Evolutionary conservation across 805 yeast genomes (phyloP), one percentile per base, ranked within the genome.

Genomic region (Blastobotrys peoriensis): DNA sequence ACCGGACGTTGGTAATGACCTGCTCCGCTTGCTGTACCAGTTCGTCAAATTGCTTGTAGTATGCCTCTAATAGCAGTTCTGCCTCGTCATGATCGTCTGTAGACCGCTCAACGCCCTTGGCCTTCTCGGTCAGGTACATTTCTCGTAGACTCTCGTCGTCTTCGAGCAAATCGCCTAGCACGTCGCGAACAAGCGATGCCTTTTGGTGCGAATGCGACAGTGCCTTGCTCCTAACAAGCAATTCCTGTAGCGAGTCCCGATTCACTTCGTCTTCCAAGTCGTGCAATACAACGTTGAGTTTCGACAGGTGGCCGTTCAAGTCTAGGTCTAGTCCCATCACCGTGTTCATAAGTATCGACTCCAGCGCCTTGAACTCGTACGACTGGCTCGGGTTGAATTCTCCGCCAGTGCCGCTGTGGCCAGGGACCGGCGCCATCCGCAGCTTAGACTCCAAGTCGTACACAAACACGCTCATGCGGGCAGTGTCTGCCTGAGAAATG

Each of bases 41-140:
- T 66, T 89, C 97, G 59, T 89, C 96, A 59, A 91, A 83, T 55
- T 88, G 96, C 47, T 84, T 83, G 63, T 86, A 88, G 64, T 89
- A 89, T 0, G 95, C 78, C 59, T 89, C 97, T 17, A 89, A 61
- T 40, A 89, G 69, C 81, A 88, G 83, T 62, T 89, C 97, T 17
- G 86, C 73, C 54, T 89, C 96, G 5, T 82, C 85, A 50, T 52
- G 62, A 18, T 56, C 59, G 43, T 53, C 38, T 4, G 40, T 73
- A 2, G 74, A 73, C 23, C 66, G 59, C 34, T 49, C 36, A 20
- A 53, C 50, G 25, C 85, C 66, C 20, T 42, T 52, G 40, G 55
- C 48, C 43, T 62, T 68, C 9, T 72, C 78, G 0, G 83, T 76
- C 42, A 88, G 64, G 58, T 85, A 86, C 89, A 89, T 82, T 6